Evolutionary conservation across 768 basidiomycete genomes (phyloP), one percentile per base, ranked within the genome.

Genomic region (Rhizopogon vinicolor): DNA sequence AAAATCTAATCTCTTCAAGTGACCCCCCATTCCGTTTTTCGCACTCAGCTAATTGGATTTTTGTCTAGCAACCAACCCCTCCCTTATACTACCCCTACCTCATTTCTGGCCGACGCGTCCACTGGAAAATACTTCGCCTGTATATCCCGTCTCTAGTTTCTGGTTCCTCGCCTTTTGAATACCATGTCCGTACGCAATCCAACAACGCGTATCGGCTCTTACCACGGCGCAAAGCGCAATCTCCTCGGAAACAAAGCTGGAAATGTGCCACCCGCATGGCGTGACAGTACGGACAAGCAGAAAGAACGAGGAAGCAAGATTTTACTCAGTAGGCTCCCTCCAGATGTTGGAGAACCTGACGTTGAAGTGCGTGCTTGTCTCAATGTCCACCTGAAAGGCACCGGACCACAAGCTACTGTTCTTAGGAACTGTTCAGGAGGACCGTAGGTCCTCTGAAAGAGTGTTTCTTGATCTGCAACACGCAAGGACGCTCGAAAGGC

Each of bases 381-480:
- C 28, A 22, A 43, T 48, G 19, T 25, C 7, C 12, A 28, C 41
- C 3, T 43, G 5, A 8, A 44, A 45, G 14, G 12, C 16, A 12
- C 43, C 43, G 14, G 19, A 56, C 59, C 55, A 53, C 59, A 52
- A 60, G 45, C 56, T 46, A 42, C 7, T 46, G 9, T 31, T 49
- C n/a, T 41, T 62, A 91, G 89, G 84, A 87, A 41, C 73, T 91
- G 51, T 90, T 91, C 68, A 78, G 73, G 58, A 89, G 85, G 68
- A 91, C 89, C 0, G 77, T 91, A 22, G 89, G 89, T 3, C 86
- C 88, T 0, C 66, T 90, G 56, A 84, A 78, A 64, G 87, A 90
- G 41, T 76, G 74, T 28, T 87, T 91, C 58, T 62, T 91, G 62
- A 78, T 90, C 16, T 86, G 87, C 73, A 91, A 91, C 67, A 83